Evolutionary conservation across 129 eudicot species (phyloP).

Genomic region (Artemisia argyi): DNA sequence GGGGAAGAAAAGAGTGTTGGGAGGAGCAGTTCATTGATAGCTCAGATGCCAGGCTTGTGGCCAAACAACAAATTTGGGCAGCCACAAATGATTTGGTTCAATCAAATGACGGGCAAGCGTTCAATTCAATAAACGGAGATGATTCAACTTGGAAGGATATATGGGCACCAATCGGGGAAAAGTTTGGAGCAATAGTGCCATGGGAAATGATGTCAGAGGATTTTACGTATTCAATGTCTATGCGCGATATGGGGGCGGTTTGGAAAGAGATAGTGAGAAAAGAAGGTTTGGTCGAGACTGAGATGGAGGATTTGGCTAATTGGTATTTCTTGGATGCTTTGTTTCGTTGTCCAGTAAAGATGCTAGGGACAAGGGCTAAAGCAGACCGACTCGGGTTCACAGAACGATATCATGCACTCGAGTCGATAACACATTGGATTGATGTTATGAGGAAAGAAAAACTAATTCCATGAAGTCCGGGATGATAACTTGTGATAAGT

Average conservation of each 20-base stretch:
- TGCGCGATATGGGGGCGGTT: constrained; percentile 59
- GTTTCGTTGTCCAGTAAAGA: constrained; percentile 71
- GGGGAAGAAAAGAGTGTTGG: constrained; percentile 78
- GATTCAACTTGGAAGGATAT: constrained; percentile 76
- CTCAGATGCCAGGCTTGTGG: constrained; percentile 89
- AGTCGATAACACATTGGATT: constrained; percentile 74
- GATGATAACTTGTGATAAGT: background rate
- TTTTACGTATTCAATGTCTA: constrained; percentile 39
- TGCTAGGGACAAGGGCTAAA: constrained; percentile 71
- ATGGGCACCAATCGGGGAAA: constrained; percentile 64
- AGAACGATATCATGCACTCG: constrained; percentile 51
- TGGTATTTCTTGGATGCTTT: constrained; percentile 69
- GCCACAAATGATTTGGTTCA: constrained; percentile 42
- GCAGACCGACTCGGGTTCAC: constrained; percentile 67
- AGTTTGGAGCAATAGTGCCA: constrained; percentile 48
- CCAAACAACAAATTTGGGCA: constrained; percentile 87
- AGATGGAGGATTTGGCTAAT: constrained; percentile 77
- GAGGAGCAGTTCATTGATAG: constrained; percentile 65
- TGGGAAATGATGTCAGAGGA: constrained; percentile 45
- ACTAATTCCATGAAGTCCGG: constrained; percentile 53
- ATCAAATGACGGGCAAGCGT: constrained; percentile 55
- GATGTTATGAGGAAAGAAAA: constrained; percentile 76
- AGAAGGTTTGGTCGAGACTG: constrained; percentile 57
- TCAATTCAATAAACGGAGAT: constrained; percentile 69
- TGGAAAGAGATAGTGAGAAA: constrained; percentile 73